Evolutionary conservation across 2,329 filamentous ascomycete species (phyloP), one percentile per base, ranked within the genome.

Genomic region (Neofusicoccum umdonicola): DNA sequence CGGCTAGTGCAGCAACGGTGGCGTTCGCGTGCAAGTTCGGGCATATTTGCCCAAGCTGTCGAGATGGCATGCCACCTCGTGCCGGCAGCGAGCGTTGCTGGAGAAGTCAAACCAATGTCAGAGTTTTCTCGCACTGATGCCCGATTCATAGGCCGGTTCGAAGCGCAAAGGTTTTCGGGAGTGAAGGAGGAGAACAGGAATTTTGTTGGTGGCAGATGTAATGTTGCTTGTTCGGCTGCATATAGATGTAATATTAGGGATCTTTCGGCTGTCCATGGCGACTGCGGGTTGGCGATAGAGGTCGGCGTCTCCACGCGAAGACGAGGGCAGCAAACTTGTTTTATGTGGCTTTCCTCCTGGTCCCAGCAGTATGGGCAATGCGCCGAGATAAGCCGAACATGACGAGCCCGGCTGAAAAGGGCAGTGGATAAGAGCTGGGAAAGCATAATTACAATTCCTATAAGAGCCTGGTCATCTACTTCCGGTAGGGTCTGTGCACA

Each of bases 331-430:
- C 56, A 47, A 27, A 34, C 11, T 27, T 22, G 56, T 42, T 60
- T 58, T 60, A 60, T 60, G 31, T 47, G 56, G 42, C 31, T 35
- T 22, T 37, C 27, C 41, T 12, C n/a, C 9, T 22, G 11, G 41
- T 60, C 56, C 41, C 56, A 60, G 12, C 41, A 27, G 27, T 15
- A 22, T 37, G 56, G 56, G 22, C 41, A 60, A 60, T 19, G 8
- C 41, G 44, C 56, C 56, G 56, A 60, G 56, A 47, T 17, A 13
- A 35, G 56, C 56, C 56, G 56, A 60, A 34, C 27, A 60, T 60
- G 56, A 60, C 56, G 56, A 60, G 11, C 4, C 34, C 9, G 31
- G n/a, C 9, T 60, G 13, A n/a, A 60, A 47, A 11, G 15, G 31
- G 39, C 56, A 17, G 15, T 47, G 42, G 42, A 60, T 19, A 17